phyloP scores from a whole-genome alignment of 2,329 filamentous ascomycete genomes.

The Madurella fahalii region DNA sequence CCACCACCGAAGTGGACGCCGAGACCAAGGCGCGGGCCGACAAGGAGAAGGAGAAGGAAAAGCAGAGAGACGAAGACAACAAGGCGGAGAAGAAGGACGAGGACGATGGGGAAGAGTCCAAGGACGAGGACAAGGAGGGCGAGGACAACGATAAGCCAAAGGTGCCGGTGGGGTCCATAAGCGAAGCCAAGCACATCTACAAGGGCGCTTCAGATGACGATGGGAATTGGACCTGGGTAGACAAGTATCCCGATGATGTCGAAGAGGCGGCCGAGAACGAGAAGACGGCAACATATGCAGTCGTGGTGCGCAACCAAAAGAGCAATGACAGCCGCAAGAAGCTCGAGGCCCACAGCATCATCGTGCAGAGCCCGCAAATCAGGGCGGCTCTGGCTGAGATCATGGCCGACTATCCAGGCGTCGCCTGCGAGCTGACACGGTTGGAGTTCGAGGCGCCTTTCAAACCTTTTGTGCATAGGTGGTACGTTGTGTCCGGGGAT shows the following conservation, averaged over 20 bases:
- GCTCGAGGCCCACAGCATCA: slow-evolving; percentile 57
- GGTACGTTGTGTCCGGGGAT: slow-evolving; percentile 27
- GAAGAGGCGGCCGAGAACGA: slow-evolving; percentile 57
- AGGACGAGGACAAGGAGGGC: slow-evolving; percentile 1
- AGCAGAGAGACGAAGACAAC: not conserved
- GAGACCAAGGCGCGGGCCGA: slow-evolving; percentile 9
- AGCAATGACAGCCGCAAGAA: slow-evolving; percentile 56
- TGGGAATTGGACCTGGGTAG: slow-evolving; percentile 52
- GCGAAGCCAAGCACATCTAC: slow-evolving; percentile 41
- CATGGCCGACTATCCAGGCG: slow-evolving; percentile 55
- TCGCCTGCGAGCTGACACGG: slow-evolving; percentile 55
- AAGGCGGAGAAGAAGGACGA: not conserved
- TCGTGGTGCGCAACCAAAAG: slow-evolving; percentile 56
- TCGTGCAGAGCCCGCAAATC: slow-evolving; percentile 59
- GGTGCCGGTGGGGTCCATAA: slow-evolving; percentile 33
- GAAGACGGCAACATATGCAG: slow-evolving; percentile 57
- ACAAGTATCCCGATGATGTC: slow-evolving; percentile 51
- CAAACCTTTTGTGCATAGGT: slow-evolving; percentile 62
- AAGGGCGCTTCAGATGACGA: slow-evolving; percentile 42
- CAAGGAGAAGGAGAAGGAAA: not conserved
- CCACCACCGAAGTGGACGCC: slow-evolving; percentile 13
- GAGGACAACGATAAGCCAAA: slow-evolving; percentile 21
- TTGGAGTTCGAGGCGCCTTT: slow-evolving; percentile 60
- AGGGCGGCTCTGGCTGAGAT: slow-evolving; percentile 53
- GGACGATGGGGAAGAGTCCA: slow-evolving; percentile 4